phyloP scores from a whole-genome alignment of 306 rosid species.

The Aeschynomene evenia region DNA sequence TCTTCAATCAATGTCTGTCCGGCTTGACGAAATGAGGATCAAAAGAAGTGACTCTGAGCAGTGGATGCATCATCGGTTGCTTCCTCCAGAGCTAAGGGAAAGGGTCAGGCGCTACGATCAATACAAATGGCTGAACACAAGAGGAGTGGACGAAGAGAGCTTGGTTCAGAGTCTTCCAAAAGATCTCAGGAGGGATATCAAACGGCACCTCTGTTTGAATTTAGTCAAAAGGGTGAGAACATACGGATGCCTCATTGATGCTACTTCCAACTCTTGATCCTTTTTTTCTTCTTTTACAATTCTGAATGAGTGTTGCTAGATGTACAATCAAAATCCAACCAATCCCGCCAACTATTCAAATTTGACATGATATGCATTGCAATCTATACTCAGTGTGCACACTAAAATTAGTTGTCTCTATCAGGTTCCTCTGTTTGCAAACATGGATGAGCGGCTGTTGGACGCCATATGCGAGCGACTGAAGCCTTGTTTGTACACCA shows the following conservation, averaged over 20 bases:
- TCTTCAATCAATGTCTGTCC: conserved; percentile 53
- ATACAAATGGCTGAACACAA: conserved; percentile 54
- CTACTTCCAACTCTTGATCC: neutral
- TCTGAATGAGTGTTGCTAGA: too few relatives aligned
- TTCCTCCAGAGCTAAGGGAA: conserved; percentile 50
- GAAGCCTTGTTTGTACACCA: conserved; percentile 78
- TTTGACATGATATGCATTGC: too few relatives aligned
- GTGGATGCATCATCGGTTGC: conserved; percentile 60
- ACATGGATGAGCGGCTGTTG: conserved; percentile 85
- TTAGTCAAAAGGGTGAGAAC: conserved; percentile 84
- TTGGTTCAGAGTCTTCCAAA: conserved; percentile 52
- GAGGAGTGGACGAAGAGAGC: conserved; percentile 56
- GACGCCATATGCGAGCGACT: conserved; percentile 92
- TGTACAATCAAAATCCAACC: too few relatives aligned
- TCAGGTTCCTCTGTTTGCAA: conserved; percentile 89
- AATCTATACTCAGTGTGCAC: too few relatives aligned
- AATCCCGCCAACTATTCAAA: too few relatives aligned
- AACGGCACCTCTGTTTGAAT: conserved; percentile 56
- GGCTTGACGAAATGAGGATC: conserved; percentile 59
- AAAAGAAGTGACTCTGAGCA: conserved; percentile 55
- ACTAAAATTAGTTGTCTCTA: neutral
- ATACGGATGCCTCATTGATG: neutral
- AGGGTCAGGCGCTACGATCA: conserved; percentile 50
- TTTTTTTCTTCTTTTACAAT: too few relatives aligned
- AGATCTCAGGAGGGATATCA: conserved; percentile 55